These are phyloP conservation scores for Sordariomycetes sp. DNA, from an alignment of 2,329 filamentous ascomycete species.

Conservation along the genomic window DNA sequence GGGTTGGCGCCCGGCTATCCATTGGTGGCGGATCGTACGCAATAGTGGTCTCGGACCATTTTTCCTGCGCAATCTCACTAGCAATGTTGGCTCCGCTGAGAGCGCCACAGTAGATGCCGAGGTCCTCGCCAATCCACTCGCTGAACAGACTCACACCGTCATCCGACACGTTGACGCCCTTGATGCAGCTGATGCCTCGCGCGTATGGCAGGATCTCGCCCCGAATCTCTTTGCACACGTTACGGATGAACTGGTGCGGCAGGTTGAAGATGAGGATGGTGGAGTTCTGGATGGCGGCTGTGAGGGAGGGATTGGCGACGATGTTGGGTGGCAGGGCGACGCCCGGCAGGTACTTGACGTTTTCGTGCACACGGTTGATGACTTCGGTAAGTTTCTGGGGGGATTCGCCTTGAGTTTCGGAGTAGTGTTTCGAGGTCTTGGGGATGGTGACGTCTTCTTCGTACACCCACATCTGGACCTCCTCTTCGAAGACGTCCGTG, in stretches of 20 bases:
- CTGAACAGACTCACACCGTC: conserved; percentile 84
- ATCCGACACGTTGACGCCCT: conserved; percentile 88
- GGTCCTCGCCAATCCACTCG: conserved; percentile 82
- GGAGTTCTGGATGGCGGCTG: conserved; percentile 72
- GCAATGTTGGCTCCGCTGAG: conserved; percentile 96
- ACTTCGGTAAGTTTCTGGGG: conserved; percentile 81
- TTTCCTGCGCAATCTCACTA: conserved; percentile 86
- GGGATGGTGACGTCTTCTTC: conserved; percentile 80
- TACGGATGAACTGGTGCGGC: conserved; percentile 89
- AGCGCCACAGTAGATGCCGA: conserved; percentile 94
- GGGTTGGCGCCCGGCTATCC: conserved; percentile 66
- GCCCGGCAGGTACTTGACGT: conserved; percentile 94
- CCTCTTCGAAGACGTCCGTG: conserved; percentile 71
- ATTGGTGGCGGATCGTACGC: conserved; percentile 88
- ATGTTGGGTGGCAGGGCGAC: conserved; percentile 77
- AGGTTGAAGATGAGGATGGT: conserved; percentile 94
- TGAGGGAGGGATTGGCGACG: conserved; percentile 71
- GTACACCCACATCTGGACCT: conserved; percentile 98
- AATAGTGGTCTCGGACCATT: conserved; percentile 95
- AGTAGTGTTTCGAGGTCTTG: conserved; percentile 64
- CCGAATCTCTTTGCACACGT: conserved; percentile 73
- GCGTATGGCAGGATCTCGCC: conserved; percentile 89
- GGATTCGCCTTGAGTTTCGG: conserved; percentile 49
- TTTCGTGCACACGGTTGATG: conserved; percentile 91
- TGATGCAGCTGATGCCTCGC: conserved; percentile 93